These are phyloP conservation scores for Saccharomyces hybrid DNA, from an alignment of 1,139 yeast species.

Conservation along the genomic window DNA sequence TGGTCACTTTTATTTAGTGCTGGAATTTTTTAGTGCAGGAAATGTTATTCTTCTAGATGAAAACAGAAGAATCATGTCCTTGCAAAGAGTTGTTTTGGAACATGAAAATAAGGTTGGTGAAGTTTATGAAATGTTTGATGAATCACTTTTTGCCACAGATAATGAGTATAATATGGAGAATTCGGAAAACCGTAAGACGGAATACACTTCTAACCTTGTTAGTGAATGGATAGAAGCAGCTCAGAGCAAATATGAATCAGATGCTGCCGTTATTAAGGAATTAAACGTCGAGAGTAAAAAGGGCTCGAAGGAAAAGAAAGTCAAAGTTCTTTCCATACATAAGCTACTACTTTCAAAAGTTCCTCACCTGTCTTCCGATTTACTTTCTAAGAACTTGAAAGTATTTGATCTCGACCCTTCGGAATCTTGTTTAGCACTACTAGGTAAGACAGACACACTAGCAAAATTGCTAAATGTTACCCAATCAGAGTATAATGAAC, in stretches of 20 bases:
- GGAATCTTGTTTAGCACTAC: conserved; percentile 35
- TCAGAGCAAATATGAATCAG: conserved; percentile 28
- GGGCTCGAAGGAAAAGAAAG: conserved; percentile 34
- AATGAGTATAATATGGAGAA: conserved; percentile 17
- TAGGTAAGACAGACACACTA: conserved; percentile 26
- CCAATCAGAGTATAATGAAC: conserved; percentile 33
- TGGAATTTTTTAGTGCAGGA: conserved; percentile 94
- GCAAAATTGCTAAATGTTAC: conserved; percentile 45
- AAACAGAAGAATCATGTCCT: conserved; percentile 55
- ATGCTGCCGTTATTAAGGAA: conserved; percentile 7
- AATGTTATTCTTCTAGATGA: conserved; percentile 73
- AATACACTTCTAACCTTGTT: conserved; percentile 36
- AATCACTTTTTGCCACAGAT: conserved; percentile 34
- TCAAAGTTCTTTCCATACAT: conserved; percentile 52
- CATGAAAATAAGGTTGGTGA: conserved; percentile 67
- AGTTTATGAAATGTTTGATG: conserved; percentile 53
- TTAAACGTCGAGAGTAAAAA: conserved; percentile 5
- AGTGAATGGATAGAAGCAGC: conserved; percentile 44
- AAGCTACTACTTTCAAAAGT: conserved; percentile 61
- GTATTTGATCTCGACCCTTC: conserved; percentile 42
- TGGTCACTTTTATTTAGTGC: conserved; percentile 66
- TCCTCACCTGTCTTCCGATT: conserved; percentile 71
- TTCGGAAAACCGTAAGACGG: background rate
- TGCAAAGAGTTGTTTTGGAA: conserved; percentile 74
- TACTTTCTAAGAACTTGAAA: conserved; percentile 55